These are phyloP conservation scores for Solanum okadae DNA, from an alignment of 257 asterid genomes.

Conservation along the genomic window DNA sequence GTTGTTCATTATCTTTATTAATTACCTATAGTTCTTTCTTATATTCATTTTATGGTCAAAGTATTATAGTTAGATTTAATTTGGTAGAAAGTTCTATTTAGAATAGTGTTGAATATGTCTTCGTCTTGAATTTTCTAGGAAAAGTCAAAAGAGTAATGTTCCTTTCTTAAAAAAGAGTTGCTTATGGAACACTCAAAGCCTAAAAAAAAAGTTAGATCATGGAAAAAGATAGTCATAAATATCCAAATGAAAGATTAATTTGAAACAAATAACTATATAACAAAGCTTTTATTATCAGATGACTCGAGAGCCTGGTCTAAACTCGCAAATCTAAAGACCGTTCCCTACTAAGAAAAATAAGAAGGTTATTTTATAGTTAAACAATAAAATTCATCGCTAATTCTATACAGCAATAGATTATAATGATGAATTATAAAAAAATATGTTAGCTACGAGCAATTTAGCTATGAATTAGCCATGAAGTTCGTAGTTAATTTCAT, in stretches of 20 bases:
- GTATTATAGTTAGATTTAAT: background rate
- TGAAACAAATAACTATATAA: background rate
- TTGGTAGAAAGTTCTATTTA: background rate
- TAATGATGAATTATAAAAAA: background rate
- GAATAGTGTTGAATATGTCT: background rate
- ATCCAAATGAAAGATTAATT: background rate
- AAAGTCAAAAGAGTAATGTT: background rate
- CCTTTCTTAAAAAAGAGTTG: background rate
- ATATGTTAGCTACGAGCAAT: background rate
- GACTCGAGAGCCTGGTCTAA: background rate
- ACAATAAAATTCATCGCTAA: background rate
- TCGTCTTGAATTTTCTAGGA: background rate
- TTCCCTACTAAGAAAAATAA: background rate
- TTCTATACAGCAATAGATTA: background rate
- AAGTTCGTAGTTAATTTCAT: background rate
- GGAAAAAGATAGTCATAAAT: background rate
- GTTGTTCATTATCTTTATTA: background rate
- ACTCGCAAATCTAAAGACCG: background rate
- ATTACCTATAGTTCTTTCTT: background rate
- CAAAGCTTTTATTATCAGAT: background rate
- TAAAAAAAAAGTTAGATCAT: background rate
- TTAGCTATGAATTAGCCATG: no score
- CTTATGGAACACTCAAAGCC: conserved; percentile 1
- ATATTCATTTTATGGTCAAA: background rate
- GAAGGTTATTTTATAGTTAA: background rate